Conservation (phyloP, 78 protist genomes). For the Salpingoeca rosetta region DNA sequence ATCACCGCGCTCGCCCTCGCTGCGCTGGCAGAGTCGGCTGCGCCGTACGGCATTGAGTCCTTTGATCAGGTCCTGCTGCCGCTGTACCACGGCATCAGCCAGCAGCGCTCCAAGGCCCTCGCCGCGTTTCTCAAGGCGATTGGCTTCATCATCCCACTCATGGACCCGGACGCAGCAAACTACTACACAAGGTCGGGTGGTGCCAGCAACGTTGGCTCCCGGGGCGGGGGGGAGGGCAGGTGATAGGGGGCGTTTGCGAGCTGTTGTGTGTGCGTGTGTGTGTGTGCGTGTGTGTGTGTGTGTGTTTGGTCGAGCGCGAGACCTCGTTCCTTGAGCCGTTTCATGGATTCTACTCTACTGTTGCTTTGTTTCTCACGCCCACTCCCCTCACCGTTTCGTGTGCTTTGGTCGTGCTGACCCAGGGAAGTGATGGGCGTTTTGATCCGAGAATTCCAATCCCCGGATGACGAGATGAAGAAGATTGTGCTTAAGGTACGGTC, state of each 20-base stretch:
- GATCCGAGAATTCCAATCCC: slow-evolving; percentile 80
- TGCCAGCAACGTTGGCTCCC: no score
- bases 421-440: slow-evolving; percentile 74
- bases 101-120: slow-evolving; percentile 77
- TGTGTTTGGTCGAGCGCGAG: no score
- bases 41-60: slow-evolving; percentile 95
- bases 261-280: no score
- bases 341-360: no score
- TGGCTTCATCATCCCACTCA: slow-evolving; percentile 96
- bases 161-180: slow-evolving; percentile 83
- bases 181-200: no score
- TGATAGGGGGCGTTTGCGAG: no score
- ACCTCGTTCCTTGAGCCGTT: no score
- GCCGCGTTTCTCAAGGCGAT: slow-evolving; percentile 96
- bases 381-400: no score
- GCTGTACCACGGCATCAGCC: slow-evolving; percentile 78
- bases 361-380: no score
- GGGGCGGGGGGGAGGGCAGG: no score
- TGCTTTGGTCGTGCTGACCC: no score
- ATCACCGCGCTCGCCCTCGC: slow-evolving; percentile 90
- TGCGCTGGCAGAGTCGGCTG: slow-evolving; percentile 95
- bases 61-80: slow-evolving; percentile 89
- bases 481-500: slow-evolving; percentile 93
- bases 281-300: no score
- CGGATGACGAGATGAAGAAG: slow-evolving; percentile 97